A percentile compares a stretch with the other conserved stretches of the same genome.
phyloP scores from a whole-genome alignment of 441 rosid species.

The Erodium moschatum region DNA sequence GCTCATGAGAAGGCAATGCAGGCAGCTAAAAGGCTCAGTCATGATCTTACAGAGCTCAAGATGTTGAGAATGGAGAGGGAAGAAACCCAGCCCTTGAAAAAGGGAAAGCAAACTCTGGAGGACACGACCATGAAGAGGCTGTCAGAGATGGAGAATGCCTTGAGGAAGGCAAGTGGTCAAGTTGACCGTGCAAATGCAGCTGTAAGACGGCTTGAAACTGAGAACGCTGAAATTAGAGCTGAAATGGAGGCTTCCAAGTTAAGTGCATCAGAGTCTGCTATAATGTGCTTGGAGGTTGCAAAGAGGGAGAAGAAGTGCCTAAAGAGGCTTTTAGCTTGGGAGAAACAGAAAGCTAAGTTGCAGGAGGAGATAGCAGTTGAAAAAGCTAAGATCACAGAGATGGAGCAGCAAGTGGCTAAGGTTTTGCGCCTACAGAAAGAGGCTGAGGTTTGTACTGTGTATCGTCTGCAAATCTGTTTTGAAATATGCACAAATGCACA shows the following conservation, averaged over 20 bases:
- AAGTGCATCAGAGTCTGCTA: constrained; percentile 77
- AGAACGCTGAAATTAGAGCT: constrained; percentile 81
- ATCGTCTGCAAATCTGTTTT: constrained; percentile 5
- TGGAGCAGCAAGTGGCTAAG: constrained; percentile 44
- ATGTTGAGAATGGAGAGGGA: constrained; percentile 74
- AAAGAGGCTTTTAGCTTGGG: constrained; percentile 79
- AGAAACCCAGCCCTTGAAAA: constrained; percentile 63
- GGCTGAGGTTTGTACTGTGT: constrained; percentile 47
- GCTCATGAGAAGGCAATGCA: constrained; percentile 94
- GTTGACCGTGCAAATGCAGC: constrained; percentile 64
- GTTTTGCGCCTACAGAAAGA: constrained; percentile 51
- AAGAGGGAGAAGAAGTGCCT: constrained; percentile 75
- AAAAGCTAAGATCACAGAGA: constrained; percentile 61
- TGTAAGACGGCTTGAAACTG: constrained; percentile 64
- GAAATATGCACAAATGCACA: not conserved
- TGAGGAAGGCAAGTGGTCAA: constrained; percentile 73
- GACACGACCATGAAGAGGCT: constrained; percentile 67
- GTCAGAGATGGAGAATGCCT: constrained; percentile 73
- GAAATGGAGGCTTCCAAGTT: constrained; percentile 89
- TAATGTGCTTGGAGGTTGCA: constrained; percentile 56
- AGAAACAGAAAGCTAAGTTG: constrained; percentile 71
- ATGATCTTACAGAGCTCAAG: constrained; percentile 75
- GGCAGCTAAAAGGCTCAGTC: constrained; percentile 80
- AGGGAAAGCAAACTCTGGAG: constrained; percentile 71
- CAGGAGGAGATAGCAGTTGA: constrained; percentile 62